Conservation (phyloP, 768 basidiomycete species). For the Russula compacta region DNA sequence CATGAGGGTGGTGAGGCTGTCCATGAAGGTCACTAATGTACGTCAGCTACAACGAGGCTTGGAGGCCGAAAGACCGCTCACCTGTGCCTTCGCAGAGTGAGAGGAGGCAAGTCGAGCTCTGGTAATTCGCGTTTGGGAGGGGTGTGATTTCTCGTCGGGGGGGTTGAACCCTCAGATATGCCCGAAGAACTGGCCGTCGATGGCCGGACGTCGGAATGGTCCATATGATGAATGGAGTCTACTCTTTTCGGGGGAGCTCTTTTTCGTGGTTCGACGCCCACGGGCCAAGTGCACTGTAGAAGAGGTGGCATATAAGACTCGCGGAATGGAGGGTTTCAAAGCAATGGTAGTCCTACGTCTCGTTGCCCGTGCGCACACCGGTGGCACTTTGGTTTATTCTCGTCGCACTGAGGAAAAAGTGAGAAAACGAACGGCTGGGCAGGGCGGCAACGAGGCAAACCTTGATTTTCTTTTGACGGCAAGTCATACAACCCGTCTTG, state of each 20-base stretch:
- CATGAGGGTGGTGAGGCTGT: slow-evolving; percentile 19
- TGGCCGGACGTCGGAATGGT: slow-evolving; percentile 46
- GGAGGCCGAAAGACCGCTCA: slow-evolving; percentile 17
- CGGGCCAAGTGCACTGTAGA: slow-evolving; percentile 73
- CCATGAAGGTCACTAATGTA: slow-evolving; percentile 22
- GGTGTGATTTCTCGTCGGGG: slow-evolving; percentile 57
- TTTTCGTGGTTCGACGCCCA: slow-evolving; percentile 64
- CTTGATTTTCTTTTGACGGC: slow-evolving; percentile 93
- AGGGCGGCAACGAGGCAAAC: slow-evolving; percentile 33
- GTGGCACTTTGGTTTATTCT: slow-evolving; percentile 79
- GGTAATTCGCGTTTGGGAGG: slow-evolving; percentile 46
- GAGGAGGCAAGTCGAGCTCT: slow-evolving; percentile 31
- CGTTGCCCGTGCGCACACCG: slow-evolving; percentile 80
- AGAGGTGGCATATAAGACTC: not conserved
- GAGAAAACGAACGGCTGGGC: not conserved
- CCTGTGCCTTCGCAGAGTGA: slow-evolving; percentile 36
- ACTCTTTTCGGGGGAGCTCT: slow-evolving; percentile 45
- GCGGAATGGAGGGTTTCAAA: not conserved
- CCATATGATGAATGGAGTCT: slow-evolving; percentile 25
- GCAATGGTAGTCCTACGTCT: slow-evolving; percentile 47
- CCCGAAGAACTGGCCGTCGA: slow-evolving; percentile 73
- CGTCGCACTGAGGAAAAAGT: slow-evolving; percentile 63
- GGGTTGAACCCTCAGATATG: slow-evolving; percentile 61
- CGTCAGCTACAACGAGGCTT: slow-evolving; percentile 7
- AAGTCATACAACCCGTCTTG: slow-evolving; percentile 91